Evolutionary conservation across 306 rosid species (phyloP), one percentile per base, ranked within the genome.

Genomic region (Heteromeles arbutifolia): DNA sequence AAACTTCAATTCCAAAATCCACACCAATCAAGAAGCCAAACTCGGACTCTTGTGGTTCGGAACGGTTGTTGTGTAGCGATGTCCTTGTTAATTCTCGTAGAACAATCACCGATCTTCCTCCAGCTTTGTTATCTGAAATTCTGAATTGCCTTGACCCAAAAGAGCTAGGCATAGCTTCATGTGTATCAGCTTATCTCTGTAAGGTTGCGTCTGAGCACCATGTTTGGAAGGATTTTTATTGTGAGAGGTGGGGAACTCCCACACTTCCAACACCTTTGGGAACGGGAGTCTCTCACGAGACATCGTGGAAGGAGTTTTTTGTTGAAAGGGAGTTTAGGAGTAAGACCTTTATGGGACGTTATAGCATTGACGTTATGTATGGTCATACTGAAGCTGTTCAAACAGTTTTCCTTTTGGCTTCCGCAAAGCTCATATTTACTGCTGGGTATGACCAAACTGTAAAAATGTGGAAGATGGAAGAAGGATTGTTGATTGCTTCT

Each of bases 271-370:
- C 74, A 34, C 79, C 72, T 15, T 58, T 76, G 75, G 89, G 77
- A 76, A 65, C 89, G 0, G 94, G 70, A 18, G 67, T 75, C 75
- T 32, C 79, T 0, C 81, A 82, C 83, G 96, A 92, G 34, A 92
- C 79, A 84, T 89, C 97, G 39, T 95, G 98, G 98, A 90, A 81
- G 90, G 92, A 90, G 3, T 74, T 87, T 50, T 95, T 92, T 57
- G 93, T 92, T 82, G 97, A 92, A 65, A 95, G 97, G 82, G 98
- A 95, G 76, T 95, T 89, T 77, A 86, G 98, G 89, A 92, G 97
- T 74, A 92, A 70, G 89, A 92, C 91, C 54, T 95, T 95, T 86
- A 79, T 90, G 96, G 98, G 98, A 44, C 94, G 97, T 3, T 89
- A 82, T 80, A 86, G 87, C 76, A 87, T 92, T 32, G 98, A 92